A percentile compares a stretch with the other conserved stretches of the same genome.
phyloP scores from a whole-genome alignment of 2,329 filamentous ascomycete genomes.

The Pseudocercospora fijiensis region DNA sequence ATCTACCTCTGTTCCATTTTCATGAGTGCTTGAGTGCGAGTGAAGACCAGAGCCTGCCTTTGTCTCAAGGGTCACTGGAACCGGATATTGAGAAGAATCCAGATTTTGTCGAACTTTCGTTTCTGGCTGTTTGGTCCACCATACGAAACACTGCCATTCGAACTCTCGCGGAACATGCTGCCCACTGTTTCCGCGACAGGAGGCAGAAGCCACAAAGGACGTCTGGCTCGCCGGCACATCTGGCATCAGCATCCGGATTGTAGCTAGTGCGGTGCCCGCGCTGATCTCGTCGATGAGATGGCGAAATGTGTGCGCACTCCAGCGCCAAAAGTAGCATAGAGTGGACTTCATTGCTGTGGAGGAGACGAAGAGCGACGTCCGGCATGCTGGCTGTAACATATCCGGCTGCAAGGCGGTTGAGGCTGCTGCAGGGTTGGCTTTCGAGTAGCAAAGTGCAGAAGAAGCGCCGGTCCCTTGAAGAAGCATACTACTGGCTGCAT shows the following conservation, averaged over 20 bases:
- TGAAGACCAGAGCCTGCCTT: neutral
- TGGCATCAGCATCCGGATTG: neutral
- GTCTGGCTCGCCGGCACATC: neutral
- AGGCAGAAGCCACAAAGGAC: neutral
- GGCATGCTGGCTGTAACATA: neutral
- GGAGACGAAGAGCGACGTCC: neutral
- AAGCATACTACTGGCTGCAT: neutral
- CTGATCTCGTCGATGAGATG: neutral
- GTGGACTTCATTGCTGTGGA: constrained; percentile 1
- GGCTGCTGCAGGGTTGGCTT: neutral
- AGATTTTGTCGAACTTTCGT: neutral
- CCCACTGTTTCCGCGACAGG: neutral
- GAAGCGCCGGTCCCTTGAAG: neutral
- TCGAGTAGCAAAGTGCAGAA: neutral
- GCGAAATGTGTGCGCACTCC: neutral
- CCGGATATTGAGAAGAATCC: neutral
- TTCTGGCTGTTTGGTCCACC: neutral
- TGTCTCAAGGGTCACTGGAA: neutral
- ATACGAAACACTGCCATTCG: constrained; percentile 1
- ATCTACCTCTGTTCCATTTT: neutral
- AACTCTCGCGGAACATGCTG: neutral
- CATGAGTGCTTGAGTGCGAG: neutral
- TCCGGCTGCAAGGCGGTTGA: constrained; percentile 1
- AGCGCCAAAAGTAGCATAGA: neutral
- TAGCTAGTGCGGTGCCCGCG: neutral